Evolutionary conservation across 345 rosid genomes (phyloP).

Genomic region (Lepidium didymum): DNA sequence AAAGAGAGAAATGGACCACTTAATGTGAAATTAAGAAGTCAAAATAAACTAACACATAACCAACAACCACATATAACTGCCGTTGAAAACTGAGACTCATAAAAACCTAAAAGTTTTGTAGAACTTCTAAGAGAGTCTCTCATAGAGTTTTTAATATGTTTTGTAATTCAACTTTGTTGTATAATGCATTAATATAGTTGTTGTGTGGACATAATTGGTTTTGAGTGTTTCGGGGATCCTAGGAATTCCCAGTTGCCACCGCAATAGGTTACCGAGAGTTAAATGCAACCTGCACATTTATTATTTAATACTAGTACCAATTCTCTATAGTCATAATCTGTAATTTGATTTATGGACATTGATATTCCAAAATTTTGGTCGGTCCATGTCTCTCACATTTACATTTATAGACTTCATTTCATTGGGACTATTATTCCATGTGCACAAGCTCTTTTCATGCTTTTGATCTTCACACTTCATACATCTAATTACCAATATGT

Average conservation of each 20-base stretch:
- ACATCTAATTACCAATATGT: too few relatives aligned
- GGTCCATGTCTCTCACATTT: slow-evolving; percentile 14
- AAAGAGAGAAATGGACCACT: background rate
- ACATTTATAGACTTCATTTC: background rate
- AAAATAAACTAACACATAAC: slow-evolving; percentile 9
- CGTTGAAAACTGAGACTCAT: background rate
- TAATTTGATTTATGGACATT: slow-evolving; percentile 9
- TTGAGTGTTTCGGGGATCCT: slow-evolving; percentile 20
- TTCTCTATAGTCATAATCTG: background rate
- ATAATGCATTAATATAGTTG: background rate
- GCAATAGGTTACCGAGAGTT: slow-evolving; percentile 31
- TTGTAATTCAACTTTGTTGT: background rate
- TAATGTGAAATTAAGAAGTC: background rate
- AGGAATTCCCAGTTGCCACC: slow-evolving; percentile 32
- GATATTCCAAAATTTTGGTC: slow-evolving; percentile 21
- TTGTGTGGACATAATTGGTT: slow-evolving; percentile 1
- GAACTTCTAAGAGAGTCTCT: background rate
- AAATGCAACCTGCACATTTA: slow-evolving; percentile 27
- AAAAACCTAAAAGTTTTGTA: background rate
- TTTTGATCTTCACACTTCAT: too few relatives aligned
- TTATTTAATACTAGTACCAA: background rate
- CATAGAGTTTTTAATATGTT: background rate
- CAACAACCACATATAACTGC: slow-evolving; percentile 26
- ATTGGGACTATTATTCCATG: slow-evolving; percentile 8
- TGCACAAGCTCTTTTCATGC: slow-evolving; percentile 7